These are phyloP conservation scores for Chlamydomonas sp. DNA, from an alignment of 139 green algal species.

Conservation along the genomic window DNA sequence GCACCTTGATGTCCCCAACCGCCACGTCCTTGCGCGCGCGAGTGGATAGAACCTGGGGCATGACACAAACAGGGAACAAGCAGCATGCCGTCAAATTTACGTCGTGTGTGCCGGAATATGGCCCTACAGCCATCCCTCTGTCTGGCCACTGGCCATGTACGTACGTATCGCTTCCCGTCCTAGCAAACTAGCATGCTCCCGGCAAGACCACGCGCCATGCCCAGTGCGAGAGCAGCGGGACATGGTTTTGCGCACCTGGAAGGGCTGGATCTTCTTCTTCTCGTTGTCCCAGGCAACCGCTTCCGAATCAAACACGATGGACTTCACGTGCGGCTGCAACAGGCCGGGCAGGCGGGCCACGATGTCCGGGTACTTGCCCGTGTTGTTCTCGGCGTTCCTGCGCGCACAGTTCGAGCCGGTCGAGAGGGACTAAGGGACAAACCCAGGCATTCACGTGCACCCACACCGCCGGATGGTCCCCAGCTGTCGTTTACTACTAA, in stretches of 20 bases:
- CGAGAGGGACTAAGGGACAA: background rate
- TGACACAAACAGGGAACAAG: background rate
- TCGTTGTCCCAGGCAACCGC: slow-evolving; percentile 90
- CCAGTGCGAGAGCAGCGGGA: no score
- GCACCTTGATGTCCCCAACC: slow-evolving; percentile 90
- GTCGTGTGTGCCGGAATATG: background rate
- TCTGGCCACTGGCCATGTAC: no score
- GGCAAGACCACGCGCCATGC: no score
- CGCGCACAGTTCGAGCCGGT: slow-evolving; percentile 64
- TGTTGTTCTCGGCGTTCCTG: slow-evolving; percentile 94
- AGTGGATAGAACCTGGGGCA: slow-evolving; percentile 83
- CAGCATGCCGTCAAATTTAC: background rate
- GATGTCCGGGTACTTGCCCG: slow-evolving; percentile 94
- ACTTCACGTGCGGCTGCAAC: slow-evolving; percentile 54
- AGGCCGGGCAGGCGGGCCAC: slow-evolving; percentile 64
- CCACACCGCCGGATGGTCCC: no score
- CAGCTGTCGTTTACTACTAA: background rate
- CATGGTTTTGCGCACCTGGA: slow-evolving; percentile 77
- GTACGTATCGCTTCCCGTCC: no score
- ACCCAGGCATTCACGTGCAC: background rate
- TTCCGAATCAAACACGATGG: slow-evolving; percentile 93
- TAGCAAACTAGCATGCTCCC: no score
- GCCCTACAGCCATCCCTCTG: no score
- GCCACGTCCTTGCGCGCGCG: slow-evolving; percentile 92
- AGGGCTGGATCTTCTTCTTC: slow-evolving; percentile 90